Percentiles rank a stretch among this genome's conserved stretches.
phyloP scores from a whole-genome alignment of 768 basidiomycete species.

The Lactifluus pinguis region DNA sequence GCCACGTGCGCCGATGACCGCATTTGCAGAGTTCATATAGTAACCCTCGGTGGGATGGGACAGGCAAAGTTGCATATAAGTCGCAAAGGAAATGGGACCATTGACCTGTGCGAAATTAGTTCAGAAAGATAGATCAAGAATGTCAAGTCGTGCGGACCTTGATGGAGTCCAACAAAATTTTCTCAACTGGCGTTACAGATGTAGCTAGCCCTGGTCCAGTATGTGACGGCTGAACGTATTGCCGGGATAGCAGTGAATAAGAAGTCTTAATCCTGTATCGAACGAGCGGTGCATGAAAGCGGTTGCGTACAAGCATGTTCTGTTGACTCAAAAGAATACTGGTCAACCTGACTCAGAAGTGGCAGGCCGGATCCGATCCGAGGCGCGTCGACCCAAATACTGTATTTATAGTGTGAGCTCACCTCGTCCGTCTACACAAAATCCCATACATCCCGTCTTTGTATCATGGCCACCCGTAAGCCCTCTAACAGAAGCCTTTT shows the following conservation, averaged over 20 bases:
- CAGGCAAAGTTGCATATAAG: slow-evolving; percentile 89
- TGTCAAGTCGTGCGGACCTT: slow-evolving; percentile 38
- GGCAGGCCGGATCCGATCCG: not conserved
- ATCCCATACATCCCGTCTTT: not conserved
- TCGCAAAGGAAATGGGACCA: slow-evolving; percentile 80
- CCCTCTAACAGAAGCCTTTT: not conserved
- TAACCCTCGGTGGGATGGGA: slow-evolving; percentile 88
- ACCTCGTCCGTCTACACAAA: not conserved
- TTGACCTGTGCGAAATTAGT: slow-evolving; percentile 45
- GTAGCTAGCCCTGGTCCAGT: not conserved
- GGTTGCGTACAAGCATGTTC: not conserved
- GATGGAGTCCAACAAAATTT: slow-evolving; percentile 60
- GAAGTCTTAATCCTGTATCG: not conserved
- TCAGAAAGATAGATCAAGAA: not conserved
- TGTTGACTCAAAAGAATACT: not conserved
- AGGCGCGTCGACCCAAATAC: not conserved
- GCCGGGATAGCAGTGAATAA: not conserved
- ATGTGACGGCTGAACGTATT: not conserved
- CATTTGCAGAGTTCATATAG: slow-evolving; percentile 67
- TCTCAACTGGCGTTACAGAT: slow-evolving; percentile 37
- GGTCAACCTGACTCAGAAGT: not conserved
- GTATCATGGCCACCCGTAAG: slow-evolving; percentile 59
- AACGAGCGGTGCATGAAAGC: not conserved
- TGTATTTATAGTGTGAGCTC: not conserved
- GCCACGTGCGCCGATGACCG: slow-evolving; percentile 77